Percentiles rank a stretch among this genome's conserved stretches.
Conservation (phyloP, 202 grass and related monocot genomes). For the Hordeum pubiflorum region DNA sequence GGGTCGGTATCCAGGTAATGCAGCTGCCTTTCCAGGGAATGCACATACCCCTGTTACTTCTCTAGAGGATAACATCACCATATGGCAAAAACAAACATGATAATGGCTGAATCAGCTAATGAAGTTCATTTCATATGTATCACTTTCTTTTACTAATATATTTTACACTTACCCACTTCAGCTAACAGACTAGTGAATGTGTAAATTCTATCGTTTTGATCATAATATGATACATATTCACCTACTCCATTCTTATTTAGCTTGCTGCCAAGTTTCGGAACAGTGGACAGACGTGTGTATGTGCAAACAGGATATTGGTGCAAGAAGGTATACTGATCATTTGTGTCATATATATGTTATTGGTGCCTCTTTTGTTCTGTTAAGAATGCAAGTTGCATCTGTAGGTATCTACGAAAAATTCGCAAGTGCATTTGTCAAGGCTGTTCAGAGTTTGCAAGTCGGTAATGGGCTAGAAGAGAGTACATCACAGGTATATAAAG, state of each 20-base stretch:
- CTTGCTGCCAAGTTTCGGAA: conserved; percentile 97
- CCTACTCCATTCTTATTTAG: conserved; percentile 32
- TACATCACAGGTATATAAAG: conserved; percentile 59
- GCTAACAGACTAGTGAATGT: neutral
- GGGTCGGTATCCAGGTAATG: neutral
- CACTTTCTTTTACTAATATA: neutral
- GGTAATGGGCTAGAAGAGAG: conserved; percentile 82
- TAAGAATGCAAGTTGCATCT: conserved; percentile 24
- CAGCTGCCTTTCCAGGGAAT: neutral
- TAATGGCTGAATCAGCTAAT: neutral
- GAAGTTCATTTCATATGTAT: neutral
- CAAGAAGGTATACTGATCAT: conserved; percentile 69
- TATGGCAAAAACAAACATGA: neutral
- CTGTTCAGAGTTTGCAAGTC: conserved; percentile 88
- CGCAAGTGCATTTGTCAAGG: conserved; percentile 81
- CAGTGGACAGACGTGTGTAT: conserved; percentile 94
- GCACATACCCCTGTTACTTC: neutral
- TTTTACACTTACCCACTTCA: neutral
- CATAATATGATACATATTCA: conserved; percentile 20
- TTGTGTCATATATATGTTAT: conserved; percentile 8
- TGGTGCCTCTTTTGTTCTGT: conserved; percentile 19
- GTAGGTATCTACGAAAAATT: conserved; percentile 91
- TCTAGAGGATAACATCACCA: neutral
- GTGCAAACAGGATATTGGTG: conserved; percentile 95
- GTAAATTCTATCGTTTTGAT: neutral